A percentile compares a stretch with the other conserved stretches of the same genome.
Conservation (phyloP, 208 protist genomes). For the Angomonas deanei region DNA sequence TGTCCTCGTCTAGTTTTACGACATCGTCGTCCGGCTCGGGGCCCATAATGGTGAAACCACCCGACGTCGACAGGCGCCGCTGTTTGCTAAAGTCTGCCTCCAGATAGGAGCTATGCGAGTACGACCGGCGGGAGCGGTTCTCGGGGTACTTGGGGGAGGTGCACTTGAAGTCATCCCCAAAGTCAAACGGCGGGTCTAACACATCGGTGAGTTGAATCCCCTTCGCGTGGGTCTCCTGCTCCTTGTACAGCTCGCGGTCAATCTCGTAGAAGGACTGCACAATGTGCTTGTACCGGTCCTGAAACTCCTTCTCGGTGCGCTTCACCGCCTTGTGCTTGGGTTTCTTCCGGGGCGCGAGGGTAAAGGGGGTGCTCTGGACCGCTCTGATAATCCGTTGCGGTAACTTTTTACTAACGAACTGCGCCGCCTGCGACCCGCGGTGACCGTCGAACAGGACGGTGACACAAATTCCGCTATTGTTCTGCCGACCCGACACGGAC, state of each 20-base stretch:
- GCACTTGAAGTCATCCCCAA: no score
- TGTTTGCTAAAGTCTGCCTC: neutral
- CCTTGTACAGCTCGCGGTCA: neutral
- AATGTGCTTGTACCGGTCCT: neutral
- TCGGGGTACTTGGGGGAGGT: no score
- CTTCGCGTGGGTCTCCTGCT: neutral
- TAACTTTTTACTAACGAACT: constrained; percentile 7
- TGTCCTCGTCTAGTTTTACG: neutral
- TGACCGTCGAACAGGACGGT: constrained; percentile 27
- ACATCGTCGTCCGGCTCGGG: neutral
- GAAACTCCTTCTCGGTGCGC: neutral
- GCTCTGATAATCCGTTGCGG: neutral
- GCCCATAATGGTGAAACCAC: neutral
- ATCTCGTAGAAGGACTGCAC: neutral
- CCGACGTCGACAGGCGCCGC: neutral
- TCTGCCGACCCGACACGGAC: neutral
- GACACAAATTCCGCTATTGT: neutral
- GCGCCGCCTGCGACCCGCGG: constrained; percentile 15
- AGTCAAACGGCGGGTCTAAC: no score
- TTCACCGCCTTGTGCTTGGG: neutral
- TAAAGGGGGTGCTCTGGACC: neutral
- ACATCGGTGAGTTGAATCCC: no score
- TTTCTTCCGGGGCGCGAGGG: neutral
- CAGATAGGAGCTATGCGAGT: neutral
- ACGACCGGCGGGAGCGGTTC: neutral